Conservation (phyloP, 345 rosid genomes). For the Camelina neglecta region DNA sequence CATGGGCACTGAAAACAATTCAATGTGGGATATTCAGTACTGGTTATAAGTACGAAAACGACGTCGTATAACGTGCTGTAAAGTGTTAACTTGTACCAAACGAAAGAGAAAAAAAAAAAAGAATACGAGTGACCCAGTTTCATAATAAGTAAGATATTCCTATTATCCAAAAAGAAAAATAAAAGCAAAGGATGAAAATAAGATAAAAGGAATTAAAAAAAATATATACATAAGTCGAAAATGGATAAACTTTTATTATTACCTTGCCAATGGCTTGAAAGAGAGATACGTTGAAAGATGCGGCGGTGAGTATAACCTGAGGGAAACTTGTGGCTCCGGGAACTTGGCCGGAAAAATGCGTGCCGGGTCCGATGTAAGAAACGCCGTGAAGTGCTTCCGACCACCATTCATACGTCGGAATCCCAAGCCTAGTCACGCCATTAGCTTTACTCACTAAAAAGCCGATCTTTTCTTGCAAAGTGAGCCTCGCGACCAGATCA, state of each 20-base stretch:
- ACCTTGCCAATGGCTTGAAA: constrained; percentile 94
- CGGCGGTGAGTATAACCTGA: constrained; percentile 89
- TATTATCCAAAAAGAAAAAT: constrained; percentile 32
- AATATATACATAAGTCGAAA: neutral
- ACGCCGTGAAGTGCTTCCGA: constrained; percentile 97
- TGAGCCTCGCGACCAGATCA: constrained; percentile 75
- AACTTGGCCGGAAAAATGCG: constrained; percentile 58
- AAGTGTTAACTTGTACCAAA: constrained; percentile 37
- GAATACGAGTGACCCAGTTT: constrained; percentile 24
- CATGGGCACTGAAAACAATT: constrained; percentile 14
- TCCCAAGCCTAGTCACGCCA: constrained; percentile 73
- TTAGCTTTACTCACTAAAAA: constrained; percentile 60
- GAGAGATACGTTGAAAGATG: constrained; percentile 83
- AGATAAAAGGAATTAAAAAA: neutral
- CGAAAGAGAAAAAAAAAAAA: constrained; percentile 6
- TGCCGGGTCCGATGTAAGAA: constrained; percentile 81
- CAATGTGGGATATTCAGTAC: neutral
- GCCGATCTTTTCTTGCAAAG: constrained; percentile 75
- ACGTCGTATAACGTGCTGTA: constrained; percentile 19
- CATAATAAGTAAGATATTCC: constrained; percentile 8
- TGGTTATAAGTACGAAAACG: constrained; percentile 1
- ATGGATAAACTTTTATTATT: neutral
- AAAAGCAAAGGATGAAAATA: constrained; percentile 31
- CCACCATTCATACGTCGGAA: constrained; percentile 95
- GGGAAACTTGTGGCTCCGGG: constrained; percentile 98